Base-by-base conservation (phyloP, 352 stramenopile species). In the Globisporangium spiculum region DNA sequence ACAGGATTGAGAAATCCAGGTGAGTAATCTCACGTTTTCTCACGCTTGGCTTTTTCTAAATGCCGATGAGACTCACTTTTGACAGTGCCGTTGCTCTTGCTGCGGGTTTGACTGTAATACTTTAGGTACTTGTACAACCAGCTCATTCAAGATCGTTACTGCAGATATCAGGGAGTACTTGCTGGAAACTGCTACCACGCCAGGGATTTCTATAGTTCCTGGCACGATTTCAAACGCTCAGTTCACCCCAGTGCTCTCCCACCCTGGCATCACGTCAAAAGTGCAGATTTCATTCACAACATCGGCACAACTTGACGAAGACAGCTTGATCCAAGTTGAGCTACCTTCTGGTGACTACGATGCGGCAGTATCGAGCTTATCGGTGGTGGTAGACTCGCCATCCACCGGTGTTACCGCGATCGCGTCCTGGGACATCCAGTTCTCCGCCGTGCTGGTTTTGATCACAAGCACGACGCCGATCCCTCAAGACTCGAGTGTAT, bases 201-300 rank as follows among this genome's bases (percentile, higher is more conserved):
- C 27, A 26, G 76, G 79, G 14, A 46, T 90, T 32, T 66, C 63
- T 0, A 82, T 77, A 52, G 41, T 71, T 0, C 46, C 80, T 9
- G 83, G 83, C 5, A 58, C 34, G 2, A 76, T 91, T 20, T 52
- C 64, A 1, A 60, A 78, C 27, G 81, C 81, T 9, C 50, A 60
- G 1, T 65, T 91, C 24, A 66, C 56, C 8, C 66, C 76, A 12
- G 55, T 72, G 1, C 72, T 76, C 8, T 59, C 81, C 3, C 78
- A 89, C 24, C 81, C 81, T 34, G 83, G 79, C 3, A 81, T 90
- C 24, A 63, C 61, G 38, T 85, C 81, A 9, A 66, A 65, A 18
- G 73, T 83, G 32, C 66, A 75, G 26, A 64, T 91, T 16, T 76
- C 73, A 0, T 90, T 90, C 57, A 83, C 76, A 16, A 76, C 80